These are phyloP conservation scores for Pseudogymnoascus sp. DNA, from an alignment of 2,329 filamentous ascomycete genomes.

Conservation along the genomic window DNA sequence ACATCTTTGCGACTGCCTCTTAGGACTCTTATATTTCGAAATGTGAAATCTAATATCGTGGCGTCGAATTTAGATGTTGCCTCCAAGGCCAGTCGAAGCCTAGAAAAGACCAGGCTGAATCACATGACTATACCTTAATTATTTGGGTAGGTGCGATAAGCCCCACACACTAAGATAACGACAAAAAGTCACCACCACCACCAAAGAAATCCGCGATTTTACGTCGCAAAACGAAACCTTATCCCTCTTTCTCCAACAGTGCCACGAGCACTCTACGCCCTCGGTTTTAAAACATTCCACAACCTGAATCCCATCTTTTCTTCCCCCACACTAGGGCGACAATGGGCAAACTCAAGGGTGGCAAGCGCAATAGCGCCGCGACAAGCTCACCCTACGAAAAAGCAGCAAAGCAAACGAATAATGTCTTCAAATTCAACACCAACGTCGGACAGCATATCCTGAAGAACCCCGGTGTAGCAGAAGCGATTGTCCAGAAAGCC, in stretches of 20 bases:
- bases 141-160: not conserved
- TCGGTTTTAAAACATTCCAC: not conserved
- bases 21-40: not conserved
- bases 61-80: not conserved
- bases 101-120: slow-evolving; percentile 6
- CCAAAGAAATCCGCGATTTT: slow-evolving; percentile 6
- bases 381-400: slow-evolving; percentile 23
- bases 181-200: slow-evolving; percentile 6
- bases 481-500: slow-evolving; percentile 78
- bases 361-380: slow-evolving; percentile 26
- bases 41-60: not conserved
- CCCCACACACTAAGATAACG: slow-evolving; percentile 9
- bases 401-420: slow-evolving; percentile 44
- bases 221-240: not conserved
- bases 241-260: not conserved
- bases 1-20: slow-evolving; percentile 19
- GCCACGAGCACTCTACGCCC: not conserved
- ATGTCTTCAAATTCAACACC: slow-evolving; percentile 96
- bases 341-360: slow-evolving; percentile 28
- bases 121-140: not conserved
- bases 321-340: not conserved
- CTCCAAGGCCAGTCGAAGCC: not conserved
- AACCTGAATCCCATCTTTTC: not conserved
- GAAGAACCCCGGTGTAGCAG: slow-evolving; percentile 80
- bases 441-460: slow-evolving; percentile 81